Evolutionary conservation across 306 rosid species (phyloP).

Genomic region (Ormosia emarginata): DNA sequence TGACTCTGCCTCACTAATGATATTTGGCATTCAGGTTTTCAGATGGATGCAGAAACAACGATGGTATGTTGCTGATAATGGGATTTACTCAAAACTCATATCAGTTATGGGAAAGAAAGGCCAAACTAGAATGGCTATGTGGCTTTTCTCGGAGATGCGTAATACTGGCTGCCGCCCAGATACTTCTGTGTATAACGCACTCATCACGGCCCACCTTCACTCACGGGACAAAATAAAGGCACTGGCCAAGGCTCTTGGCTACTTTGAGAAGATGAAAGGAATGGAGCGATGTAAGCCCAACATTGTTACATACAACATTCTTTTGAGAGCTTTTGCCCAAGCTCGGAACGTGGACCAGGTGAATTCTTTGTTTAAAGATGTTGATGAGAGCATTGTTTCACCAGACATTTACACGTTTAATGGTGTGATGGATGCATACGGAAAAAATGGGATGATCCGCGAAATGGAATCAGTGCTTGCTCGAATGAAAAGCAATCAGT

Average conservation of each 20-base stretch:
- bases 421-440: constrained; percentile 97
- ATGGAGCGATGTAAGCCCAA: constrained; percentile 83
- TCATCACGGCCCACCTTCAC: constrained; percentile 88
- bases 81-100: constrained; percentile 81
- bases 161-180: constrained; percentile 84
- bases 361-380: constrained; percentile 71
- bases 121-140: constrained; percentile 87
- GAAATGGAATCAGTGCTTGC: constrained; percentile 85
- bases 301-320: constrained; percentile 80
- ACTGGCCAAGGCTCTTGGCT: constrained; percentile 66
- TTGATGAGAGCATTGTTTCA: constrained; percentile 70
- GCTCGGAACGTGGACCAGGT: constrained; percentile 63
- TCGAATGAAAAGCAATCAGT: constrained; percentile 69
- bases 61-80: constrained; percentile 93
- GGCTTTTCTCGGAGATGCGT: constrained; percentile 98
- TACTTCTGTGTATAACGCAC: constrained; percentile 87
- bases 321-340: constrained; percentile 87
- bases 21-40: constrained; percentile 66
- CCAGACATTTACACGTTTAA: constrained; percentile 77
- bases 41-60: constrained; percentile 98
- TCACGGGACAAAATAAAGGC: constrained; percentile 73
- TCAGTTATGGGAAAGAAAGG: constrained; percentile 93
- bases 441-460: constrained; percentile 79
- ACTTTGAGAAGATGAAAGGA: constrained; percentile 94
- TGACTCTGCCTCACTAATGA: constrained; percentile 20